A percentile compares a stretch with the other conserved stretches of the same genome.
These are phyloP conservation scores for Diutina rugosa DNA, from an alignment of 1,139 yeast genomes.

Conservation along the genomic window DNA sequence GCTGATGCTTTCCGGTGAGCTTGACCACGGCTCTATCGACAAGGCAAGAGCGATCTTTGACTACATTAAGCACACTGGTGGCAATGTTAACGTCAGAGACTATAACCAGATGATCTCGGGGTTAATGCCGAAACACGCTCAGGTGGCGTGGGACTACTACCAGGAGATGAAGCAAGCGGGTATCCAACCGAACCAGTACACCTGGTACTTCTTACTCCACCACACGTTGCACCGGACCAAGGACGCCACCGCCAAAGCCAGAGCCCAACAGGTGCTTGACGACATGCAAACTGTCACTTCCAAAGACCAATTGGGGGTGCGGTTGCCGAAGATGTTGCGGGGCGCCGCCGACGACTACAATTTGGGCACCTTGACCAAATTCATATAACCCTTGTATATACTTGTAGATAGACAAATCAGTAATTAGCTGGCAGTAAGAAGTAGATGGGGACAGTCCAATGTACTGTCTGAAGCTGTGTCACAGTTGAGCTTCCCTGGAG, in stretches of 20 bases:
- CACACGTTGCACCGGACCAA: conserved; percentile 26
- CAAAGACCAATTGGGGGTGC: conserved; percentile 23
- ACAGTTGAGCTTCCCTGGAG: no score
- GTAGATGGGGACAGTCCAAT: no score
- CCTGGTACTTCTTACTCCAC: conserved; percentile 41
- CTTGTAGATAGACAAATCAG: neutral
- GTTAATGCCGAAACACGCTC: conserved; percentile 19
- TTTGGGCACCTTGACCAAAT: neutral
- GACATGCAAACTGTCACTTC: conserved; percentile 16
- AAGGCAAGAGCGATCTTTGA: conserved; percentile 38
- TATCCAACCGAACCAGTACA: conserved; percentile 38
- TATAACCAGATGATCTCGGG: conserved; percentile 54
- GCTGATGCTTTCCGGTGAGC: conserved; percentile 46
- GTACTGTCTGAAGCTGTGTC: no score
- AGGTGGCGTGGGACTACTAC: conserved; percentile 29
- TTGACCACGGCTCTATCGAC: conserved; percentile 32
- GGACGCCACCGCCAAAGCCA: conserved; percentile 9
- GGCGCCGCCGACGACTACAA: neutral
- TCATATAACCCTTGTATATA: no score
- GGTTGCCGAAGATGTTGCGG: conserved; percentile 19
- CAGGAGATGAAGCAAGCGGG: conserved; percentile 13
- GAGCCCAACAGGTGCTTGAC: conserved; percentile 21
- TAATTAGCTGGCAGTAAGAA: no score
- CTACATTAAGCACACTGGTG: conserved; percentile 22
- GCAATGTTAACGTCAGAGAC: conserved; percentile 16